Evolutionary conservation across 2,329 filamentous ascomycete species (phyloP).

Genomic region (Exophiala sp.): DNA sequence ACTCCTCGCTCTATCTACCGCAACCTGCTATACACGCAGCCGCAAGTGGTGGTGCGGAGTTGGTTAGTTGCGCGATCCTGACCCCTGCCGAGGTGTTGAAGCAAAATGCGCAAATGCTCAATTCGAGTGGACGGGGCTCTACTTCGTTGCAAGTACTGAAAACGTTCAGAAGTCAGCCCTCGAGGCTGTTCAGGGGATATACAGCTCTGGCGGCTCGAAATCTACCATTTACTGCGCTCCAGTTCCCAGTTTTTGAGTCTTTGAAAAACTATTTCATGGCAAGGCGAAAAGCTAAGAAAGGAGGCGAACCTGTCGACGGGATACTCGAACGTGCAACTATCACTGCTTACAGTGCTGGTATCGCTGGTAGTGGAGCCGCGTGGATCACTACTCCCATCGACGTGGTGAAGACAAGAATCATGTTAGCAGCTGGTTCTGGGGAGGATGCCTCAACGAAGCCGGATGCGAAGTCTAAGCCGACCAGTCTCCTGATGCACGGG

Average conservation of each 20-base stretch:
- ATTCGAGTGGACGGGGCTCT: conserved; percentile 29
- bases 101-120: conserved; percentile 85
- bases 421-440: conserved; percentile 60
- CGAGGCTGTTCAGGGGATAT: conserved; percentile 66
- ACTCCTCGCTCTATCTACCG: conserved; percentile 51
- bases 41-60: conserved; percentile 73
- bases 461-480: conserved; percentile 16
- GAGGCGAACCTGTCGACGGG: conserved; percentile 33
- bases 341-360: conserved; percentile 69
- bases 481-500: conserved; percentile 21
- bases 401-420: conserved; percentile 85
- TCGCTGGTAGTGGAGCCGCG: conserved; percentile 71
- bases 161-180: conserved; percentile 55
- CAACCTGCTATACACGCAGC: conserved; percentile 67
- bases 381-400: conserved; percentile 85
- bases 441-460: conserved; percentile 26
- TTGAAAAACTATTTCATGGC: conserved; percentile 55
- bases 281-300: conserved; percentile 38
- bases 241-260: conserved; percentile 83
- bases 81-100: conserved; percentile 89
- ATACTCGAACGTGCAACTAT: conserved; percentile 66
- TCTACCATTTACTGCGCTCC: conserved; percentile 79
- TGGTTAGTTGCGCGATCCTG: conserved; percentile 80
- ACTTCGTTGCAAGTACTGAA: conserved; percentile 57
- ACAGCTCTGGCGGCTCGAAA: conserved; percentile 77